phyloP scores from a whole-genome alignment of 495 filamentous ascomycete genomes.

The Penicillium cataractarum region DNA sequence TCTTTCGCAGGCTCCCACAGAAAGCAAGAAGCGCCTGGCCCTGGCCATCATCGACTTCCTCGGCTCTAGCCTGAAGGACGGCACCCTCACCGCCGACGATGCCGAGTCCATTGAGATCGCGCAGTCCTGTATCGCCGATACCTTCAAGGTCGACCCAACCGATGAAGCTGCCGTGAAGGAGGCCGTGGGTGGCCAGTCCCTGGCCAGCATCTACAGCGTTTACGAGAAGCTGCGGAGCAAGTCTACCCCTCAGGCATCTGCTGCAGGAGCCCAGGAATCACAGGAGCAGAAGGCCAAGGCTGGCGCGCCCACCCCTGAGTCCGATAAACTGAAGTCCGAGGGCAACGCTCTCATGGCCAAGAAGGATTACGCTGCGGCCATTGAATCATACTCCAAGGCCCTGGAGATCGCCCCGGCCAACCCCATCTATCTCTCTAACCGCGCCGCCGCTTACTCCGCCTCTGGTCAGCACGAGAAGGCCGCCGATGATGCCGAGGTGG shows the following conservation, averaged over 20 bases:
- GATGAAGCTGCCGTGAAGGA: constrained; percentile 72
- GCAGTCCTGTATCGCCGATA: constrained; percentile 87
- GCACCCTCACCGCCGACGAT: constrained; percentile 84
- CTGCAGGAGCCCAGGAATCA: constrained; percentile 22
- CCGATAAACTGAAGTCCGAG: constrained; percentile 84
- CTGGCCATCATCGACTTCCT: constrained; percentile 98
- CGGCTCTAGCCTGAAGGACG: constrained; percentile 79
- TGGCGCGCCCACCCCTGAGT: constrained; percentile 60
- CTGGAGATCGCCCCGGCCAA: constrained; percentile 79
- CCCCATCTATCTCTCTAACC: constrained; percentile 96
- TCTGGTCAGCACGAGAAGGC: constrained; percentile 80
- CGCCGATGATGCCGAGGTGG: constrained; percentile 82
- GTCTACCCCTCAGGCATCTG: constrained; percentile 43
- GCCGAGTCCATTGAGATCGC: constrained; percentile 91
- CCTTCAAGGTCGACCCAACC: constrained; percentile 88
- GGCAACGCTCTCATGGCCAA: constrained; percentile 92
- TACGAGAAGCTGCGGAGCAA: constrained; percentile 92
- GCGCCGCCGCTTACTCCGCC: constrained; percentile 86
- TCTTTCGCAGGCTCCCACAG: constrained; percentile 54
- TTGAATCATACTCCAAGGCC: constrained; percentile 84
- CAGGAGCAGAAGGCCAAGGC: constrained; percentile 35
- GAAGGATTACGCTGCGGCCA: constrained; percentile 82
- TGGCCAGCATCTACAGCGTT: constrained; percentile 87
- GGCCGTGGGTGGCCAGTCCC: constrained; percentile 80
- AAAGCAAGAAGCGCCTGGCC: constrained; percentile 93